Evolutionary conservation across 2,329 filamentous ascomycete genomes (phyloP).

Genomic region (Acrocalymma vagum): DNA sequence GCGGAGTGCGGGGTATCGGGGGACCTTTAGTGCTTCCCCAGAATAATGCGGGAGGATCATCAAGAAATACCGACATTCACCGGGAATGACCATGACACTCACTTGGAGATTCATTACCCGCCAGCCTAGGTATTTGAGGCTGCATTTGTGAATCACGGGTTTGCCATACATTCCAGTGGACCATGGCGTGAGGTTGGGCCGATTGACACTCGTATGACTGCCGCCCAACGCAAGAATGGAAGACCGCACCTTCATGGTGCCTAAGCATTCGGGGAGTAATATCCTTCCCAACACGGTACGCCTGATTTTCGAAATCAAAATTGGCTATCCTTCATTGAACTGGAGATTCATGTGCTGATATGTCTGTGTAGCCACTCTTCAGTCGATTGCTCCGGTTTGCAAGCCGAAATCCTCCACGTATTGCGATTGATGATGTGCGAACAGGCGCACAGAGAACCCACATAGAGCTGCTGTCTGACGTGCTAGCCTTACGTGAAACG

Average conservation of each 20-base stretch:
- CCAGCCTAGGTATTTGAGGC: constrained; percentile 21
- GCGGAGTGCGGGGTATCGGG: constrained; percentile 30
- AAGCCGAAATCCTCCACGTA: constrained; percentile 38
- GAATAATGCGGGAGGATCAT: constrained; percentile 14
- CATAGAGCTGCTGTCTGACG: constrained; percentile 54
- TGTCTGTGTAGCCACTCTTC: constrained; percentile 48
- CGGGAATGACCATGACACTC: constrained; percentile 20
- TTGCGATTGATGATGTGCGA: constrained; percentile 52
- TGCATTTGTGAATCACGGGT: constrained; percentile 1
- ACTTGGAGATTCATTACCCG: too few species aligned
- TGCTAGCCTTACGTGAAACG: constrained; percentile 52
- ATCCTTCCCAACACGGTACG: constrained; percentile 43
- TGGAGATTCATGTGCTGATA: constrained; percentile 14
- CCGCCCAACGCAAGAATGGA: constrained; percentile 26
- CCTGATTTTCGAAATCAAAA: background rate
- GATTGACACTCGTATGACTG: constrained; percentile 10
- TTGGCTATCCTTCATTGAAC: background rate
- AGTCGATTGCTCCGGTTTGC: constrained; percentile 52
- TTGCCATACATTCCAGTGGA: background rate
- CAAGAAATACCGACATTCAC: constrained; percentile 31
- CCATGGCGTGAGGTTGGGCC: background rate
- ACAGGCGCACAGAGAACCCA: constrained; percentile 49
- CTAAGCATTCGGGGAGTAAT: constrained; percentile 34
- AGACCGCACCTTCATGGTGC: constrained; percentile 36
- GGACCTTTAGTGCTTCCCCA: constrained; percentile 23